Conservation (phyloP, 2,329 filamentous ascomycete species). For the Ophiocordyceps robertsii region DNA sequence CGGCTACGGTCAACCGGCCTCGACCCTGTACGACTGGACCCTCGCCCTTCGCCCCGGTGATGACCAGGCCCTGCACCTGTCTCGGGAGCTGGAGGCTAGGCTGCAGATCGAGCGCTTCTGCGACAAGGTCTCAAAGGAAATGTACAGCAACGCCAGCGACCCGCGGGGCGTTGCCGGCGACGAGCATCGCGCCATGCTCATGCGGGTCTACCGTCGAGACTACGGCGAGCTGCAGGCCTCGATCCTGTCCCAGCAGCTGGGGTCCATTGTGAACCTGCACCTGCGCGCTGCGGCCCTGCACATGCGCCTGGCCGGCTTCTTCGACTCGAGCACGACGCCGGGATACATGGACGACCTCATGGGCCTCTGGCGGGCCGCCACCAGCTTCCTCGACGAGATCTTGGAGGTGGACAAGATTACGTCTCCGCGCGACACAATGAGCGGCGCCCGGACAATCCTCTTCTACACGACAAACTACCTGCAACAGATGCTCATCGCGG, state of each 20-base stretch:
- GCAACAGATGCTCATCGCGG: constrained; percentile 75
- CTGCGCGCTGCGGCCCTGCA: constrained; percentile 62
- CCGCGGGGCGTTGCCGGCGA: constrained; percentile 56
- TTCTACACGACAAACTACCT: constrained; percentile 63
- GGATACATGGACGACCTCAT: constrained; percentile 64
- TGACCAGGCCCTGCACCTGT: constrained; percentile 43
- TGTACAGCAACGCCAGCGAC: constrained; percentile 67
- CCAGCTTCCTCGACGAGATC: constrained; percentile 54
- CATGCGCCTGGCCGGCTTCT: constrained; percentile 67
- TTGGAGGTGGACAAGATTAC: constrained; percentile 37
- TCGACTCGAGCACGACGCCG: constrained; percentile 59
- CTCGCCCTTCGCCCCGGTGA: constrained; percentile 47
- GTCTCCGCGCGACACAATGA: constrained; percentile 29
- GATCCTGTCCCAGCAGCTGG: constrained; percentile 44
- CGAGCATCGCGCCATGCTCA: constrained; percentile 52
- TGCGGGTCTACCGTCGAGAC: constrained; percentile 52
- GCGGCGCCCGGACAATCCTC: constrained; percentile 35
- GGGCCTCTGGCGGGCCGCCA: constrained; percentile 60
- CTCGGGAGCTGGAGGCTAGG: constrained; percentile 50
- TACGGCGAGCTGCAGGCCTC: constrained; percentile 49
- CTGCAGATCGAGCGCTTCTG: constrained; percentile 62
- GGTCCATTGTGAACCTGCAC: constrained; percentile 49
- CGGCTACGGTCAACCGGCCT: constrained; percentile 69
- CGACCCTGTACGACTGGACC: constrained; percentile 65
- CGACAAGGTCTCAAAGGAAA: constrained; percentile 65